Percentiles rank a stretch among this genome's conserved stretches.
These are phyloP conservation scores for Grigorovia transvaalensis DNA, from an alignment of 805 yeast genomes.

Conservation along the genomic window DNA sequence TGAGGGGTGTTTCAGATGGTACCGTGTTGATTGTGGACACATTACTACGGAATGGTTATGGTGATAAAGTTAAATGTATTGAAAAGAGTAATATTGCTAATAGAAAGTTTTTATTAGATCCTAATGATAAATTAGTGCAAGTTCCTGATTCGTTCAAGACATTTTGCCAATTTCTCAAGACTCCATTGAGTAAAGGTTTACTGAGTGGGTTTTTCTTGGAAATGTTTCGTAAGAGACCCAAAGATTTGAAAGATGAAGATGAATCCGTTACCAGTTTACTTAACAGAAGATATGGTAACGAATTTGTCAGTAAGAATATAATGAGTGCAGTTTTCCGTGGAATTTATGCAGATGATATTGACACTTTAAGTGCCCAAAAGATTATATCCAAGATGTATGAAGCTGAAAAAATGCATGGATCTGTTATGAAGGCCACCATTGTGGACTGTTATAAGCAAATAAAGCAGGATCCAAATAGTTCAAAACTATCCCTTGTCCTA, in stretches of 20 bases:
- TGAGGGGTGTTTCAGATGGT: conserved; percentile 77
- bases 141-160: conserved; percentile 39
- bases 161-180: conserved; percentile 28
- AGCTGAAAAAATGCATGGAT: conserved; percentile 51
- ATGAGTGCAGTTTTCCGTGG: conserved; percentile 83
- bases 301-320: conserved; percentile 39
- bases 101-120: conserved; percentile 52
- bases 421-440: conserved; percentile 40
- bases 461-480: neutral
- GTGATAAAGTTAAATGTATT: conserved; percentile 48
- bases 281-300: conserved; percentile 53
- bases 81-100: conserved; percentile 52
- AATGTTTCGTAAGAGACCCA: conserved; percentile 33
- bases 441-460: conserved; percentile 21
- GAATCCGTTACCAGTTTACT: conserved; percentile 65
- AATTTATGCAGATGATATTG: conserved; percentile 78
- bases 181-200: conserved; percentile 38
- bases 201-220: conserved; percentile 40
- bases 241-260: conserved; percentile 33
- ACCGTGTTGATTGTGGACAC: conserved; percentile 57
- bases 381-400: conserved; percentile 46
- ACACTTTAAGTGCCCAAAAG: conserved; percentile 52
- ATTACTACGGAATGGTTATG: conserved; percentile 36
- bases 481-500: neutral
- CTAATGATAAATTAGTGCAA: conserved; percentile 38